Base-by-base conservation (phyloP, 805 yeast species). In the Naumovozyma dairenensis region DNA sequence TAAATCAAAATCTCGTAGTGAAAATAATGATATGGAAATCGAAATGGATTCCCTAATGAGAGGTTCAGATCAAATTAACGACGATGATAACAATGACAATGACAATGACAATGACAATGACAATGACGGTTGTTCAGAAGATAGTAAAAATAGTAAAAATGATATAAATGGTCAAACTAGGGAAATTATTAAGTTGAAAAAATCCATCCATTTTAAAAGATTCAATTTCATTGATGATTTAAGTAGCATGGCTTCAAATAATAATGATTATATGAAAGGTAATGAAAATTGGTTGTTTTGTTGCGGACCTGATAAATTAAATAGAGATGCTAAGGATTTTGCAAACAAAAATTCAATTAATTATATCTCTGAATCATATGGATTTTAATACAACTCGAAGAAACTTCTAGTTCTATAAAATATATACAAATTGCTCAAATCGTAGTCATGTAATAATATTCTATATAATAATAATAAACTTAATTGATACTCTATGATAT, bases 241-340 rank as follows among this genome's bases (percentile, higher is more conserved):
- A 25, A 36, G 45, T 3, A 44, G 43, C 10, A 40, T 52, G 14
- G 46, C 42, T 14, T 49, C 42, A 14, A 35, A 33, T 5, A 35
- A 39, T 25, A 42, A 43, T 13, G 40, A 42, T 20, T n/a, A n/a
- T n/a, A n/a, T n/a, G n/a, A n/a, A n/a, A n/a, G n/a, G n/a, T n/a
- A n/a, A n/a, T n/a, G n/a, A n/a, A n/a, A 47, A 53, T 4, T 55
- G 58, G 56, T 35, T 55, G 28, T 33, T 54, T 9, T 35, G 50
- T 16, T 55, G 60, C 35, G 60, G 60, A 2, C 59, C 60, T 6
- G 31, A 40, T n/a, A 29, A 40, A 10, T 39, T 55, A 15, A 34
- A 50, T 9, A 37, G 38, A 4, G 43, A 43, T 26, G 53, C 50
- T 2, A 30, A 39, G 6, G 24, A 31, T 5, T 53, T 40, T 26